Evolutionary conservation across 768 basidiomycete genomes (phyloP).

Genomic region (Paxillus rubicundulus): DNA sequence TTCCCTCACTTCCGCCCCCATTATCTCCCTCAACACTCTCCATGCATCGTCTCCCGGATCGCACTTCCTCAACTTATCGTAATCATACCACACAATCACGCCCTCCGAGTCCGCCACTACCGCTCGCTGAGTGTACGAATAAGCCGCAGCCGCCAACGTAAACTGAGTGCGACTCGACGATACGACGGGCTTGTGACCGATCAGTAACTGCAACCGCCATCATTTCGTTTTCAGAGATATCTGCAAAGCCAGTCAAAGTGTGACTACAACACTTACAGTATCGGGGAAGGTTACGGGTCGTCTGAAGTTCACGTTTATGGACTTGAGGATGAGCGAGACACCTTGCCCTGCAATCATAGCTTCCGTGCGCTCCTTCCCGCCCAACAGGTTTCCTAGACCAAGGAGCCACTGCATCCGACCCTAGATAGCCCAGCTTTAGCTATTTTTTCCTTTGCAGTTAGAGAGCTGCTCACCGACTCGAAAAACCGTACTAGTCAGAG

Average conservation of each 20-base stretch:
- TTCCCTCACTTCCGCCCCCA: slow-evolving; percentile 21
- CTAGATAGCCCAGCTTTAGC: slow-evolving; percentile 30
- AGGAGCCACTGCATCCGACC: slow-evolving; percentile 69
- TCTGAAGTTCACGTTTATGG: slow-evolving; percentile 62
- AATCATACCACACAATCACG: slow-evolving; percentile 76
- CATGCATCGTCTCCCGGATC: slow-evolving; percentile 53
- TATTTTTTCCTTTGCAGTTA: no score
- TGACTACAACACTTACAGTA: slow-evolving; percentile 47
- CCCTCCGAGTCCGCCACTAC: slow-evolving; percentile 67
- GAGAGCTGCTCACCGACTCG: slow-evolving; percentile 51
- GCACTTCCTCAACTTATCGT: slow-evolving; percentile 62
- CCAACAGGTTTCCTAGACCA: slow-evolving; percentile 54
- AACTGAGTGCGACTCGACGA: slow-evolving; percentile 44
- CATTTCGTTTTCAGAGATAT: slow-evolving; percentile 1
- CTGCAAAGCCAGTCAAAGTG: background rate
- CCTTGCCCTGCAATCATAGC: slow-evolving; percentile 64
- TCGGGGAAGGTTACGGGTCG: slow-evolving; percentile 76
- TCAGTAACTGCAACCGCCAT: slow-evolving; percentile 45
- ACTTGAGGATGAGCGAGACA: slow-evolving; percentile 73
- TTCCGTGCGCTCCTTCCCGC: slow-evolving; percentile 52
- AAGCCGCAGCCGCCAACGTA: slow-evolving; percentile 51
- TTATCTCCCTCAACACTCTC: slow-evolving; percentile 29
- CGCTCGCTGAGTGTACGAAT: slow-evolving; percentile 59
- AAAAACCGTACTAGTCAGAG: slow-evolving; percentile 56
- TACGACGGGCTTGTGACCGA: slow-evolving; percentile 56